phyloP scores from a whole-genome alignment of 495 filamentous ascomycete species.

The Cercophora newfieldiana region DNA sequence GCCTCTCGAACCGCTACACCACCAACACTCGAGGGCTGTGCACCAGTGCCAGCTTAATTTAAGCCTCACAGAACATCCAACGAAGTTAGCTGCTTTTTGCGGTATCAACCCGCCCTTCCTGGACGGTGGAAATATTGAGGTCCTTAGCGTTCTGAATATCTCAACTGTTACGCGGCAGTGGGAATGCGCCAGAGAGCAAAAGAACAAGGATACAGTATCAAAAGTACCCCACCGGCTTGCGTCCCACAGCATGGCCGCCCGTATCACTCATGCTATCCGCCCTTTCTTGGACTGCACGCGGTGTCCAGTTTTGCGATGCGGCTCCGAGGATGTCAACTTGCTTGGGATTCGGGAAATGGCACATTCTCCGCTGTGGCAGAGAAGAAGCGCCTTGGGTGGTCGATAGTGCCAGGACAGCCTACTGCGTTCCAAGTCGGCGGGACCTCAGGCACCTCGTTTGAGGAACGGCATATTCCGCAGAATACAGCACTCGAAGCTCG shows the following conservation, averaged over 20 bases:
- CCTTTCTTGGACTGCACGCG: background rate
- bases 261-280: background rate
- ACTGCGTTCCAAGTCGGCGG: background rate
- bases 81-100: background rate
- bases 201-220: background rate
- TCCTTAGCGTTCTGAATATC: background rate
- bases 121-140: background rate
- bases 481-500: background rate
- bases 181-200: background rate
- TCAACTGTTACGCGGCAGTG: background rate
- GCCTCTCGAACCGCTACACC: background rate
- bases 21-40: background rate
- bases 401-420: too few relatives aligned
- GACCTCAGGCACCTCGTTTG: background rate
- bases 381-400: too few relatives aligned
- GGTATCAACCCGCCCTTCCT: background rate
- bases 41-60: background rate
- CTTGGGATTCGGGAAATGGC: too few relatives aligned
- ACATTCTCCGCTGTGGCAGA: too few relatives aligned
- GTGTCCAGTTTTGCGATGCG: background rate
- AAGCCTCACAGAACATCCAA: background rate
- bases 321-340: background rate
- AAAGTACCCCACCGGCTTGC: constrained; percentile 10
- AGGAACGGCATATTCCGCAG: background rate
- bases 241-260: background rate